Evolutionary conservation across 805 yeast species (phyloP), one percentile per base, ranked within the genome.

Genomic region (Saccharomyces cerevisiae): DNA sequence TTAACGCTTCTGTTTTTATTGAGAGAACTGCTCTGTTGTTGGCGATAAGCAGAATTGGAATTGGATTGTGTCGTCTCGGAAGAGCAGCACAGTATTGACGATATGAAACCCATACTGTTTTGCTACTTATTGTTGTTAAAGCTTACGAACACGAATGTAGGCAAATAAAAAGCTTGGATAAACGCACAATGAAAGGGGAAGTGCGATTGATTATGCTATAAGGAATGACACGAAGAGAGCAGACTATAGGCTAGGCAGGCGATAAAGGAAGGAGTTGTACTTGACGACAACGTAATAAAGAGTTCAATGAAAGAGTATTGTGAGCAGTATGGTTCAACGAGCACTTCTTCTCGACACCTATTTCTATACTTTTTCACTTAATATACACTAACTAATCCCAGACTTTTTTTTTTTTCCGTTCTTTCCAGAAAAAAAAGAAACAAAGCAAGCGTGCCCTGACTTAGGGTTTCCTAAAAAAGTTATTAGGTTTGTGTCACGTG

Each of bases 41-140:
- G 22, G 14, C 22, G 41, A 28, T 43, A 36, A 36, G 43, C 43
- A 17, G 43, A 36, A 36, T 21, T 21, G 43, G 60, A 32, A 55
- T 51, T 50, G 50, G 56, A 52, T 53, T 56, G 53, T 52, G 58
- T 30, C 56, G 53, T 55, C 53, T 51, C 57, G 55, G 60, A 54
- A 57, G 54, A 51, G 52, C 58, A 57, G 51, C 60, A 57, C 59
- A 57, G 43, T 55, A 58, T 50, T 21, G 43, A 36, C 22, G 43
- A 36, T 36, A 36, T 36, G 17, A 36, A 36, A 3, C 43, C 43
- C 43, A 36, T 36, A 13, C 24, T 36, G 22, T 22, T 17, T 17
- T 9, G 22, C 24, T 36, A 36, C 17, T 36, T 9, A 17, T 36
- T 36, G 43, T 36, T 22, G 6, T 21, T 6, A 36, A 36, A 21